Evolutionary conservation across 2,329 filamentous ascomycete species (phyloP).

Genomic region (Cladosporium colombiae): DNA sequence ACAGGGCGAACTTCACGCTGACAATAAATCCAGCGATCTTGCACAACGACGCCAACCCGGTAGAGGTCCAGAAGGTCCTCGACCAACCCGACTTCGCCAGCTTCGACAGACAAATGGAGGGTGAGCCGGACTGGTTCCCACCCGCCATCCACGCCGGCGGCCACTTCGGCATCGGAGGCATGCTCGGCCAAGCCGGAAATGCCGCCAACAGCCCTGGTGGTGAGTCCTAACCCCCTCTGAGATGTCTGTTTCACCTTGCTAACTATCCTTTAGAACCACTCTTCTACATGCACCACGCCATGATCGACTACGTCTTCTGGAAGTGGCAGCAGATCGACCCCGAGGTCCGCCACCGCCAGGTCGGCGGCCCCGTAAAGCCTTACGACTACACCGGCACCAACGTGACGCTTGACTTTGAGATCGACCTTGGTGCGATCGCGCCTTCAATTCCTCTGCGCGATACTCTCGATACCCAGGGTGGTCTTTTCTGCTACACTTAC

Average conservation of each 20-base stretch:
- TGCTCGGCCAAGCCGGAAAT: slow-evolving; percentile 24
- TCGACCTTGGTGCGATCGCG: slow-evolving; percentile 26
- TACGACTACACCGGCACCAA: background rate
- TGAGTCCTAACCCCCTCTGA: background rate
- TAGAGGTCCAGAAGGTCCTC: slow-evolving; percentile 24
- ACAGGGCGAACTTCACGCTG: background rate
- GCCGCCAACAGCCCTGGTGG: slow-evolving; percentile 29
- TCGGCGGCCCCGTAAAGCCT: slow-evolving; percentile 10
- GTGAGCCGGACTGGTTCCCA: background rate
- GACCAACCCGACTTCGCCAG: slow-evolving; percentile 22
- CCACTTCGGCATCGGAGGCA: slow-evolving; percentile 29
- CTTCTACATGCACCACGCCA: slow-evolving; percentile 34
- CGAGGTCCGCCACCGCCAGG: slow-evolving; percentile 15
- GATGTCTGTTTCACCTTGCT: background rate
- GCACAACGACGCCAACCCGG: background rate
- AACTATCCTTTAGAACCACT: slow-evolving; percentile 24
- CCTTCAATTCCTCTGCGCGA: slow-evolving; percentile 25
- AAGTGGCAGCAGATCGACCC: slow-evolving; percentile 29
- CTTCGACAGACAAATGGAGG: slow-evolving; percentile 27
- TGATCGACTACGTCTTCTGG: slow-evolving; percentile 32
- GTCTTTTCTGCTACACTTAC: slow-evolving; percentile 31
- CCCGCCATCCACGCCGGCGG: slow-evolving; percentile 27
- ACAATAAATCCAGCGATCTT: background rate
- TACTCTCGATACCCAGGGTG: slow-evolving; percentile 26
- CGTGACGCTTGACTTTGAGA: slow-evolving; percentile 23